phyloP scores from a whole-genome alignment of 345 rosid species.

The Eucalyptus pauciflora region DNA sequence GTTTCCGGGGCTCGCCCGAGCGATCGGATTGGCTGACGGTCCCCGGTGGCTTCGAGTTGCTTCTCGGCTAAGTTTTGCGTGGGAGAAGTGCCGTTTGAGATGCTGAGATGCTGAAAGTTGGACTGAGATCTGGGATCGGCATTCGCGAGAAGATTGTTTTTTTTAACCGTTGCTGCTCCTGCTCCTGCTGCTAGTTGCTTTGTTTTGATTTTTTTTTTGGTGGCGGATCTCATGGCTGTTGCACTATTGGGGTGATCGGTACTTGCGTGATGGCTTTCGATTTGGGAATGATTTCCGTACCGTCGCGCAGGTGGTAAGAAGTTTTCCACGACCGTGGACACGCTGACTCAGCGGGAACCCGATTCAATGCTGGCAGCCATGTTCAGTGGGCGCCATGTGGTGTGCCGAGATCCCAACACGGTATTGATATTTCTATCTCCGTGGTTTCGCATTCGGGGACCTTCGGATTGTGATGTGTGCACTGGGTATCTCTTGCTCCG shows the following conservation, averaged over 20 bases:
- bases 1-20: not conserved
- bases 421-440: constrained; percentile 3
- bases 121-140: not conserved
- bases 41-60: not conserved
- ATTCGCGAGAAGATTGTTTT: not conserved
- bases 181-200: too few species aligned
- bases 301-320: constrained; percentile 62
- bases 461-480: not conserved
- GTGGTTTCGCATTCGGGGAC: not conserved
- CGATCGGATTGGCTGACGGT: not conserved
- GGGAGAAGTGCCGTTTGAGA: not conserved
- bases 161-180: not conserved
- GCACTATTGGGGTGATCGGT: not conserved
- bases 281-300: not conserved
- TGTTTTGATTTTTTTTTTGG: too few species aligned
- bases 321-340: constrained; percentile 68
- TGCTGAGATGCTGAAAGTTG: not conserved
- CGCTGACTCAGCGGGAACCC: constrained; percentile 80
- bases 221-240: not conserved
- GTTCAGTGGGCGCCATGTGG: constrained; percentile 80
- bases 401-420: constrained; percentile 46
- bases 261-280: not conserved
- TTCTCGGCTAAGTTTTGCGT: not conserved
- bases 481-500: not conserved
- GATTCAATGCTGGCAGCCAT: constrained; percentile 91